Evolutionary conservation across 2,329 filamentous ascomycete genomes (phyloP), one percentile per base, ranked within the genome.

Genomic region (Monosporascus sp.): DNA sequence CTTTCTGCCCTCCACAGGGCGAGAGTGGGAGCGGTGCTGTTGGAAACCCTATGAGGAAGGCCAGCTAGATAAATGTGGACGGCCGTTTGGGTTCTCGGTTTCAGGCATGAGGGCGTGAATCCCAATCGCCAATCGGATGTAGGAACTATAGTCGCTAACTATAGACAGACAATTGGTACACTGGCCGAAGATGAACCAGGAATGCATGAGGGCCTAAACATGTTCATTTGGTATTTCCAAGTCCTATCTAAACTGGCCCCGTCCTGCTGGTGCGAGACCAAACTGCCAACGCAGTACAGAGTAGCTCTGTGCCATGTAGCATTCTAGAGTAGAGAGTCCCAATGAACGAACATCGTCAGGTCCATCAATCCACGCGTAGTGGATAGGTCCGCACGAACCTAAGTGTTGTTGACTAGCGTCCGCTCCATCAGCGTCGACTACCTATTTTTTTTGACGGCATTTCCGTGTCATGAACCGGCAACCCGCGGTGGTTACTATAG

Each of bases 401-500:
- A 2, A 42, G 39, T 24, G n/a, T 42, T 20, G 18, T 42, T 24
- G 39, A 42, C 39, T 14, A 42, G 17, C 24, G 22, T 20, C 22
- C n/a, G 6, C 6, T 27, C 42, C 42, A 27, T 46, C 22, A 22
- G 17, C 24, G 6, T 25, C 42, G 14, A n/a, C 17, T 20, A 20
- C 46, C 22, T 15, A 6, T 45, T 24, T 44, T 39, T 47, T 24
- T 44, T 39, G 55, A 57, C 51, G 51, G 52, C 50, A 31, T 15
- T 24, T 17, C 42, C 24, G 25, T 46, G 11, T 31, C 24, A 24
- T 31, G n/a, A 46, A 31, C 49, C 53, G 46, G 49, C 48, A 51
- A 52, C 57, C 52, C 49, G 50, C 56, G 31, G 46, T 50, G 51
- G 51, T 55, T 52, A 50, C 51, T 48, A 50, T 53, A 49, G 53